Evolutionary conservation across 805 yeast species (phyloP), one percentile per base, ranked within the genome.

Genomic region (Metschnikowia amazonensis): DNA sequence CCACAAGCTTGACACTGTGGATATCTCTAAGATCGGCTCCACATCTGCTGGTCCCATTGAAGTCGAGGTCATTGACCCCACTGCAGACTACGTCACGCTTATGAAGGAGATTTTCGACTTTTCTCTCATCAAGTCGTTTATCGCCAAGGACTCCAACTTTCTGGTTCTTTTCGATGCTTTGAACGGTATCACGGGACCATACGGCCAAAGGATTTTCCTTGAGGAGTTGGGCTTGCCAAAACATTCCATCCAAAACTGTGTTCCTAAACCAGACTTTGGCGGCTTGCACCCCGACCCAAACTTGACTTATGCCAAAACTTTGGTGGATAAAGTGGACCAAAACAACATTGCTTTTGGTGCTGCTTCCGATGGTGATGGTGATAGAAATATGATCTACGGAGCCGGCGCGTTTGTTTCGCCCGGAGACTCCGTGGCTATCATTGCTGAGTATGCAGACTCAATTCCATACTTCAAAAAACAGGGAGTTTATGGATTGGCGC

Each of bases 301-400:
- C 70, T 77, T 92, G 65, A 90, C 97, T 11, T 92, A 94, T 62
- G 99, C 98, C 9, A 80, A 77, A 48, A 81, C 96, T 16, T 75
- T 92, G 52, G 99, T 92, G 17, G 84, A 80, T 28, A 77, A 77
- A 52, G 99, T 92, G n/a, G 97, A 94, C 60, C 62, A 66, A 17
- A 86, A 86, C 48, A 70, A 80, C 48, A 86, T 90, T 54, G 86
- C 92, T 6, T 92, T 92, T 64, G 99, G 99, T 52, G 98, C 98
- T 31, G 98, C 98, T 7, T 86, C 96, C n/a, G 99, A 89, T 63
- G 99, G 99, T 66, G 99, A 92, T 59, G 99, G 99, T 66, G 99
- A 92, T 64, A 82, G 99, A 71, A 92, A 92, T 66, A 92, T 92
- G 99, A 92, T 92, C 60, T 94, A 94, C 66, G 99, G 99, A 49